A percentile compares a stretch with the other conserved stretches of the same genome.
Evolutionary conservation across 2,329 filamentous ascomycete genomes (phyloP).

Genomic region (Colletotrichum truncatum): DNA sequence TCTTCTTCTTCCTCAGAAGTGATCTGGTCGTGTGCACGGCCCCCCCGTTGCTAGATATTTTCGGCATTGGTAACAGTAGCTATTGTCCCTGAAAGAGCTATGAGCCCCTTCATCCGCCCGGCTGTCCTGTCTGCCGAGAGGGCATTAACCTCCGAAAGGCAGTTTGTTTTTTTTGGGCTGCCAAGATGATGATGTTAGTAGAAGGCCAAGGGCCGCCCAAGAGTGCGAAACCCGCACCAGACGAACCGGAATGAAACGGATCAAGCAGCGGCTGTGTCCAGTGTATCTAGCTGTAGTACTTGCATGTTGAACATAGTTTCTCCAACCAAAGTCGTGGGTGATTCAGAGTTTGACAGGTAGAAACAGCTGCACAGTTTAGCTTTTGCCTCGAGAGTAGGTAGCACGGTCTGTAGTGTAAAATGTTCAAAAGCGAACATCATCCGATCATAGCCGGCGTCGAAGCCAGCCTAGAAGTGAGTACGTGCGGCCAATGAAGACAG

Average conservation of each 20-base stretch:
- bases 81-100: neutral
- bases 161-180: neutral
- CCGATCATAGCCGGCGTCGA: neutral
- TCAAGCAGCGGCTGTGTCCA: neutral
- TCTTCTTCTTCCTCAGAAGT: neutral
- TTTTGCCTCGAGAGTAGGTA: neutral
- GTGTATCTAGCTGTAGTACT: neutral
- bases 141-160: neutral
- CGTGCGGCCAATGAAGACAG: neutral
- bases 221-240: constrained; percentile 22
- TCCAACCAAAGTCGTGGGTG: neutral
- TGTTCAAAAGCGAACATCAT: neutral
- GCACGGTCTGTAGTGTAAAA: neutral
- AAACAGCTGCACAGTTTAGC: neutral
- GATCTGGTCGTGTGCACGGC: neutral
- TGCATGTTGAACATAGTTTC: neutral
- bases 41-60: neutral
- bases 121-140: constrained; percentile 15
- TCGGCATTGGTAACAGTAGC: neutral
- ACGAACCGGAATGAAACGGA: constrained; percentile 29
- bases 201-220: constrained; percentile 17
- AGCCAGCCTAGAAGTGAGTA: neutral
- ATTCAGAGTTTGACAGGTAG: neutral
- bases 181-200: constrained; percentile 13
- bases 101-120: neutral